These are phyloP conservation scores for Suhomyces xylopsoci DNA, from an alignment of 805 yeast genomes.

Conservation along the genomic window DNA sequence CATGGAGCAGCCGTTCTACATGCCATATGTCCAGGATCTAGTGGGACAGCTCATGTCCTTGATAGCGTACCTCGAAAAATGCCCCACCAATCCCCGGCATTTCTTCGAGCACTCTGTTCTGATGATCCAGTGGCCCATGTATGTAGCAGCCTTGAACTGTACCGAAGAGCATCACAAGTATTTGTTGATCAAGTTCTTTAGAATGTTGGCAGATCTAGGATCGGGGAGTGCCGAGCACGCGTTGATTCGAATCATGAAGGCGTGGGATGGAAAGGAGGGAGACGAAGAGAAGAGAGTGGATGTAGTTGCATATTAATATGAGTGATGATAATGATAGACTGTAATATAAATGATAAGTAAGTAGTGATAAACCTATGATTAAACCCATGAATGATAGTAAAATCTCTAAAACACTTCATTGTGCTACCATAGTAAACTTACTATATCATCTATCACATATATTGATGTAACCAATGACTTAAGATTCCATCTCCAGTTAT, in stretches of 20 bases:
- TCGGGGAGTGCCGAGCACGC: constrained; percentile 50
- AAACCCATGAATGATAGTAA: no score
- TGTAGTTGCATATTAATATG: constrained; percentile 32
- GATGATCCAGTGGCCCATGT: constrained; percentile 56
- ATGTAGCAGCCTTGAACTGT: constrained; percentile 48
- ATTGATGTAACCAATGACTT: no score
- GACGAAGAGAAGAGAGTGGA: constrained; percentile 25
- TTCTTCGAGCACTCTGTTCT: constrained; percentile 33
- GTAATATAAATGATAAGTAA: neutral
- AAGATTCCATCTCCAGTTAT: no score
- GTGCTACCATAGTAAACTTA: no score
- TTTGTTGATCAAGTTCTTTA: constrained; percentile 41
- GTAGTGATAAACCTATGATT: no score
- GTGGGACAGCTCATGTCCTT: constrained; percentile 26
- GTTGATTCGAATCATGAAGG: constrained; percentile 22
- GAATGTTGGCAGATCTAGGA: constrained; percentile 38
- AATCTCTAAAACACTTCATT: no score
- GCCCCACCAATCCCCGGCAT: constrained; percentile 14
- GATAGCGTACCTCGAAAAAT: constrained; percentile 20
- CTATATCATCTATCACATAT: no score
- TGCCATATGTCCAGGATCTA: constrained; percentile 31
- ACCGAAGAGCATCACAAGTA: constrained; percentile 30
- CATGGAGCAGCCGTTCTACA: constrained; percentile 28
- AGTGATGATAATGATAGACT: neutral
- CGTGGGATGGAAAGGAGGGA: constrained; percentile 26